Conservation (phyloP, 1,139 yeast genomes). For the Lodderomyces beijingensis region DNA sequence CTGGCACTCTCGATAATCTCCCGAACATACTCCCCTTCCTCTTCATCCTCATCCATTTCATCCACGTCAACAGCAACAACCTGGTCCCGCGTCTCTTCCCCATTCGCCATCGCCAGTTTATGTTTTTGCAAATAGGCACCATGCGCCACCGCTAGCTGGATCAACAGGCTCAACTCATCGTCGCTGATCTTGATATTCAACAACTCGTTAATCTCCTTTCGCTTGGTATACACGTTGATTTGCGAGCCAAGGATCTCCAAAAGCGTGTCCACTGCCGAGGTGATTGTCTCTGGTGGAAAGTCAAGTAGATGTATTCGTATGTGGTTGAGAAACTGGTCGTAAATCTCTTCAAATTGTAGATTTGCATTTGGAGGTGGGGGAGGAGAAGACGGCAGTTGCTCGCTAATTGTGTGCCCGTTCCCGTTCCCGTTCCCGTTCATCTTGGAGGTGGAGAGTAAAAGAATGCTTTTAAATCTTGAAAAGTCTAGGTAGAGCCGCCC, state of each 20-base stretch:
- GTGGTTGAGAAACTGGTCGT: slow-evolving; percentile 26
- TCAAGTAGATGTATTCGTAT: slow-evolving; percentile 30
- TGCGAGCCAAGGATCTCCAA: slow-evolving; percentile 53
- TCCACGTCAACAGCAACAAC: slow-evolving; percentile 23
- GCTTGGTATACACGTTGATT: slow-evolving; percentile 19
- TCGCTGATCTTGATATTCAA: slow-evolving; percentile 44
- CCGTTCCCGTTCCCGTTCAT: too few relatives aligned
- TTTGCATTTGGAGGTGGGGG: not conserved
- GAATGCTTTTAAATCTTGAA: too few relatives aligned
- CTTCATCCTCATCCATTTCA: slow-evolving; percentile 26
- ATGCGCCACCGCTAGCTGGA: slow-evolving; percentile 37
- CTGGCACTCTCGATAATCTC: slow-evolving; percentile 10
- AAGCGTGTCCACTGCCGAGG: slow-evolving; percentile 63
- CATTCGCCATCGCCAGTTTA: slow-evolving; percentile 18
- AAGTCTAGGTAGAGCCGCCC: too few relatives aligned
- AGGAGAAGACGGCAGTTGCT: too few relatives aligned
- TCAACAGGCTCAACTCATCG: slow-evolving; percentile 49
- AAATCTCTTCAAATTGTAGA: slow-evolving; percentile 2
- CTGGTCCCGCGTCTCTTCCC: slow-evolving; percentile 13
- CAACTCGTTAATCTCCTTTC: slow-evolving; percentile 37
- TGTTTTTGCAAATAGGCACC: slow-evolving; percentile 54
- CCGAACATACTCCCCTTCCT: slow-evolving; percentile 21
- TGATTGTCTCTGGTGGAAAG: slow-evolving; percentile 39
- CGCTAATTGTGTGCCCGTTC: too few relatives aligned
- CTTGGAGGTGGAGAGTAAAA: too few relatives aligned